Evolutionary conservation across 2,329 filamentous ascomycete genomes (phyloP).

Genomic region (Alternaria atra): DNA sequence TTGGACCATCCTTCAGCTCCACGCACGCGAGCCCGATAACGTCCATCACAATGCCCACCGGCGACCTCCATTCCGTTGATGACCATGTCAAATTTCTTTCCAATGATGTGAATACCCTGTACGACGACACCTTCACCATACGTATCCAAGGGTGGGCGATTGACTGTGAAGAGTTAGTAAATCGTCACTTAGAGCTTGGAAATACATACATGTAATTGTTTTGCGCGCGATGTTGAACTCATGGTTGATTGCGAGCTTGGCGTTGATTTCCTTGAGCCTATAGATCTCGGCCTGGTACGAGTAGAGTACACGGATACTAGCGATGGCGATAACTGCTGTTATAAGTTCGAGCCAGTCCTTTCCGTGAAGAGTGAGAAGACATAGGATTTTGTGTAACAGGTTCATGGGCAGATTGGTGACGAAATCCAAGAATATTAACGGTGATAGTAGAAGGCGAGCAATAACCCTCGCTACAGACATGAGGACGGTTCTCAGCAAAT

Average conservation of each 20-base stretch:
- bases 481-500: neutral
- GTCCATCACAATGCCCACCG: neutral
- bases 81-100: neutral
- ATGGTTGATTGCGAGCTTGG: neutral
- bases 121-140: neutral
- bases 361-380: too few species aligned
- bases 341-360: too few species aligned
- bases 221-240: neutral
- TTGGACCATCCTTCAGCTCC: neutral
- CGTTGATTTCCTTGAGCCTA: neutral
- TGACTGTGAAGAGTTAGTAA: too few species aligned
- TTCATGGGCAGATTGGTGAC: neutral
- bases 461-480: neutral
- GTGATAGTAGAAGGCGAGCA: neutral
- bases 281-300: too few species aligned
- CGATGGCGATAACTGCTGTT: too few species aligned
- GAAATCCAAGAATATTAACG: neutral
- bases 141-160: too few species aligned
- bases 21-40: neutral
- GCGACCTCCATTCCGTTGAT: neutral
- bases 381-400: too few species aligned
- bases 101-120: neutral
- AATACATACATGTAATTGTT: neutral
- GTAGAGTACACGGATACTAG: too few species aligned
- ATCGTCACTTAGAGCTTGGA: neutral